Conservation (phyloP, 306 rosid species). For the Castanopsis chinensis region DNA sequence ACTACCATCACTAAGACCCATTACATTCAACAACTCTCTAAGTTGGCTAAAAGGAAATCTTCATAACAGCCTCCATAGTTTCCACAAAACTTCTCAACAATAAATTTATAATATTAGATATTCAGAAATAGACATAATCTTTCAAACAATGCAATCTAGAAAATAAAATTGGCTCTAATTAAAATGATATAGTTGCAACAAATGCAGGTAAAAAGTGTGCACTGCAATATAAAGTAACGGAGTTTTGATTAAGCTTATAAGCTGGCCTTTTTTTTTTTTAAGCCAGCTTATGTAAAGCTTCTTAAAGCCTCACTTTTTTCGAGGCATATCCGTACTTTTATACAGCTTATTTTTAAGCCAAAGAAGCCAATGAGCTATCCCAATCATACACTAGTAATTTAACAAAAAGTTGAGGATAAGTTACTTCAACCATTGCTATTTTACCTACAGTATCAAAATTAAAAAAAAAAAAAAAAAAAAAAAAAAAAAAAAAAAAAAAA, state of each 20-base stretch:
- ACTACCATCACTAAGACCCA: too few species aligned
- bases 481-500: not conserved
- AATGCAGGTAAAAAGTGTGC: constrained; percentile 7
- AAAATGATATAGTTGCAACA: not conserved
- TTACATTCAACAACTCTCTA: too few species aligned
- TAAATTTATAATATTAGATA: not conserved
- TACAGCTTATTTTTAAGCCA: too few species aligned
- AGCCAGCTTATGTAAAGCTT: too few species aligned
- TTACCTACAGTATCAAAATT: not conserved
- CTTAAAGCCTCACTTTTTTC: too few species aligned
- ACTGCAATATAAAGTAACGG: not conserved
- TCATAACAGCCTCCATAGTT: constrained; percentile 11
- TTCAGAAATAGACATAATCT: not conserved
- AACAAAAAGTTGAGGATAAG: not conserved
- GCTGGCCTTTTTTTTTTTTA: too few species aligned
- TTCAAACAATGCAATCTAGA: not conserved
- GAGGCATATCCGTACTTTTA: too few species aligned
- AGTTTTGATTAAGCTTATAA: not conserved
- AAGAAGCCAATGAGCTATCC: too few species aligned
- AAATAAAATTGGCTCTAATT: not conserved
- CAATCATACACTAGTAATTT: not conserved
- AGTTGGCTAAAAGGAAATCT: too few species aligned
- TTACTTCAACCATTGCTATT: not conserved
- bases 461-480: not conserved
- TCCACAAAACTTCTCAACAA: not conserved